Evolutionary conservation across 140 eudicot species (phyloP), one percentile per base, ranked within the genome.

Genomic region (Flaveria floridana): DNA sequence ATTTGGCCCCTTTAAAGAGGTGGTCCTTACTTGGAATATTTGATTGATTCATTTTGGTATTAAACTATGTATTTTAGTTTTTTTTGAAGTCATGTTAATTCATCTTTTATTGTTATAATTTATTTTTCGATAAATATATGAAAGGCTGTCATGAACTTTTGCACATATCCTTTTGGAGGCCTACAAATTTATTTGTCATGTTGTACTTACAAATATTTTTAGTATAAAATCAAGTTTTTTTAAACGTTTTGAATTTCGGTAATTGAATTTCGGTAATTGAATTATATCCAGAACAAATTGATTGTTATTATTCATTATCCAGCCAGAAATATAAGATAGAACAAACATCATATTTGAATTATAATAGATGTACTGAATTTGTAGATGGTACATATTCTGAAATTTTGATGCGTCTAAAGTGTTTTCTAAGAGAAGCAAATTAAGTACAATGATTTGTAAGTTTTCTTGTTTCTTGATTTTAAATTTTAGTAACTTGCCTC

Each of bases 1-100:
- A 3, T 71, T 79, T 73, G 42, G 70, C 53, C 75, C 26, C 41
- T 18, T 59, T 57, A 30, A 64, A 37, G 21, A 13, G 1, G 52
- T 65, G 52, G 71, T 41, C 71, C 71, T 64, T 13, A 61, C 18
- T 26, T 37, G n/a, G 10, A 73, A 65, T 10, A 48, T 78, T 51
- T 62, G 46, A 19, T 71, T 78, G 48, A 48, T 37, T 21, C 50
- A 6, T 1, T 15, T 16, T 51, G 19, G 16, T 65, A 62, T 21
- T 63, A 34, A 37, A 63, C 30, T 15, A 64, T 30, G 6, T 58
- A 50, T 26, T 70, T 28, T 72, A 15, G 2, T 19, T 2, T 1
- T 37, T 16, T 16, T 6, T 44, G 14, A 2, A 34, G 41, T 5
- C 41, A 6, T 34, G 41, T 19, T 50, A 46, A n/a, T 21, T 41